Evolutionary conservation across 1,284 basidiomycete genomes (phyloP), one percentile per base, ranked within the genome.

Genomic region (Fomitopsis pinicola): DNA sequence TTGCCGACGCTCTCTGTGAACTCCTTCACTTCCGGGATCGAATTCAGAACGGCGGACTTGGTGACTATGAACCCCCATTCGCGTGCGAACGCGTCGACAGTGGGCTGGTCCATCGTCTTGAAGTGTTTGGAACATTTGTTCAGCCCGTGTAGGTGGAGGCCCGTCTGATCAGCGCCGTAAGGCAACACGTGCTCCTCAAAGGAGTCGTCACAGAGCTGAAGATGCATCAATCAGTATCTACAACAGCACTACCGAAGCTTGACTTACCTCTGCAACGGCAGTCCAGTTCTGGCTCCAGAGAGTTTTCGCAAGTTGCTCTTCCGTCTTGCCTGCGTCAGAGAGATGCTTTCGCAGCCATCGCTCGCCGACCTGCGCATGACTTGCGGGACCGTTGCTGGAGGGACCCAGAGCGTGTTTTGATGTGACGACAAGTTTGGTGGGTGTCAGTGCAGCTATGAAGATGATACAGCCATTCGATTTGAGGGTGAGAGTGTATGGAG

Each of bases 401-500:
- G 78, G 77, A 0, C 96, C 96, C 1, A 97, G 73, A 0, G 92
- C 88, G 69, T 97, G 96, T 74, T 99, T 99, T 0, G 95, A 97
- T 0, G 95, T 95, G 60, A 98, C 84, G 14, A 99, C 72, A 1
- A 99, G 77, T 66, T 92, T 86, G 0, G 77, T 76, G 0, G 88
- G 83, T 0, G 91, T 89, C 3, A 99, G 81, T 0, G 97, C 90
- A 0, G 93, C 89, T 68, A 99, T 90, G 76, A 99, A 95, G 68
- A 99, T 98, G 74, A 99, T 95, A 73, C 97, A 99, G 1, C 97
- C 97, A 65, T 99, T 99, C 1, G 94, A 95, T 75, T 99, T 99
- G 64, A 97, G 82, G 0, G 97, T 95, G 15, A 99, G 80, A 6
- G 88, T 87, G 71, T 98, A 99, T 0, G 96, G 94, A 0, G 91